Base-by-base conservation (phyloP, 805 yeast species). In the Yamadazyma sp. region DNA sequence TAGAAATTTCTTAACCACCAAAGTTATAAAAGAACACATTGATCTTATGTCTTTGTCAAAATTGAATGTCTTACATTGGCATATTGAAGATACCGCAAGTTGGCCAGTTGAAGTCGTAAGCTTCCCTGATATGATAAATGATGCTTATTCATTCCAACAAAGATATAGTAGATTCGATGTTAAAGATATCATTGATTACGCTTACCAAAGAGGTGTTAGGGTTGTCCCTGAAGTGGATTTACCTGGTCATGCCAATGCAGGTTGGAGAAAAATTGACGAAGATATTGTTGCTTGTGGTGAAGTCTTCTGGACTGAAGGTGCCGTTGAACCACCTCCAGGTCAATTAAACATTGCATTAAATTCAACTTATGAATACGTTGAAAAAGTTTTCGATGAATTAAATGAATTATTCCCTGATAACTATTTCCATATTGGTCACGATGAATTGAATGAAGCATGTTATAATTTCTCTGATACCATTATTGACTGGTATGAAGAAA, bases 221-320 rank as follows among this genome's bases (percentile, higher is more conserved):
- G 51, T 67, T 12, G 44, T 66, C 18, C 70, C 72, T 5, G 73
- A 66, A 42, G 42, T 66, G 20, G 73, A 67, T 40, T 40, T 60
- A 47, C 71, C 72, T 4, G 71, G 70, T 2, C 73, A 67, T 41
- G 49, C 69, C 11, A 45, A 58, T 19, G 56, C 70, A 5, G 73
- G 72, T 3, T 67, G 65, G 65, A 39, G 39, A 23, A 56, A 50
- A 31, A 45, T 62, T 21, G 35, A 41, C 10, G 26, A 27, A 10
- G 47, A 46, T 18, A 35, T 62, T 21, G 50, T 64, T 20, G 52
- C 61, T 1, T 65, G 71, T 48, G 55, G 48, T 3, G 36, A 58
- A 27, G 32, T 42, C 3, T 56, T 60, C 58, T 17, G 32, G 28
- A 48, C 55, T 54, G 60, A 50, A 25, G 45, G 39, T 15, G 64